Conservation (phyloP, 176 grass and related monocot species). For the Oryza glumipatula region DNA sequence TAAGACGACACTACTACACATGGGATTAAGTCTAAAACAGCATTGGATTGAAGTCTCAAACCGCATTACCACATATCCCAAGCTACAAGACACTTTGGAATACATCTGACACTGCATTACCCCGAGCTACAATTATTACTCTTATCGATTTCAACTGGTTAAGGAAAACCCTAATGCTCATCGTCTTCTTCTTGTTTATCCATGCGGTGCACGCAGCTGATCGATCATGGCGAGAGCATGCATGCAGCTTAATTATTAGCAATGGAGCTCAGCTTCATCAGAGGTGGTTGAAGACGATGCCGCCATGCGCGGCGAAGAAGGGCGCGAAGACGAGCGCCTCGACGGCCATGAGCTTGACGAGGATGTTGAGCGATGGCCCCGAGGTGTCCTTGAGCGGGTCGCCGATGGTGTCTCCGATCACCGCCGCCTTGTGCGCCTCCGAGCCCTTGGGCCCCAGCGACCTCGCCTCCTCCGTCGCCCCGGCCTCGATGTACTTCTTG, state of each 20-base stretch:
- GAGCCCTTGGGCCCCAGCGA: slow-evolving; percentile 83
- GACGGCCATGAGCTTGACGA: slow-evolving; percentile 94
- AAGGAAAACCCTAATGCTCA: background rate
- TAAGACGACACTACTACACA: too few species aligned
- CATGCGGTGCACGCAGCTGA: too few species aligned
- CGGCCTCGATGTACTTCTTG: slow-evolving; percentile 97
- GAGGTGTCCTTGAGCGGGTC: slow-evolving; percentile 96
- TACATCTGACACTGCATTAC: background rate
- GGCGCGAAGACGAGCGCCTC: slow-evolving; percentile 90
- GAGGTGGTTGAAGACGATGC: slow-evolving; percentile 69
- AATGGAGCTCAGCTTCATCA: background rate
- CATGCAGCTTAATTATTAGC: too few species aligned
- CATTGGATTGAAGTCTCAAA: too few species aligned
- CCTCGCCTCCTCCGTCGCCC: slow-evolving; percentile 74
- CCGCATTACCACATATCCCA: too few species aligned
- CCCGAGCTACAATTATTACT: background rate
- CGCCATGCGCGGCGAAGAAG: slow-evolving; percentile 82
- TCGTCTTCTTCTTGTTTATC: background rate
- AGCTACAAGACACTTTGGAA: background rate
- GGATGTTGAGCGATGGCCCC: slow-evolving; percentile 85
- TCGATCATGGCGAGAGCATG: too few species aligned
- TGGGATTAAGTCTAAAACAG: too few species aligned
- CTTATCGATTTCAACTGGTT: background rate
- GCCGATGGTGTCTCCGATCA: slow-evolving; percentile 83
- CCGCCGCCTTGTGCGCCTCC: slow-evolving; percentile 85